Conservation (phyloP, 75 land plant species). For the Isoetes taiwanensis region DNA sequence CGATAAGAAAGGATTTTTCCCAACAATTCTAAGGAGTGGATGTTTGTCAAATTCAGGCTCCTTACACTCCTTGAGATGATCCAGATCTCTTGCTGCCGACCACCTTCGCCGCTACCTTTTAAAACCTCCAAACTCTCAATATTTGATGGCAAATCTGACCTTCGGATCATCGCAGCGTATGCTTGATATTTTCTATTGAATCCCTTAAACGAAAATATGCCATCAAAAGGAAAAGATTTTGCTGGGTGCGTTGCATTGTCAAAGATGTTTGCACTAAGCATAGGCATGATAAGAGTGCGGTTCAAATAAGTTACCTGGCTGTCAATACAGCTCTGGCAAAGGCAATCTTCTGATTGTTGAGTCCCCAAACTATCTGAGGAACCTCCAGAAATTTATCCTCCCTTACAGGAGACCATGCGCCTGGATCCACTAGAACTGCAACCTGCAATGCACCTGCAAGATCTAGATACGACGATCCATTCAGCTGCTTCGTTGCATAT, state of each 20-base stretch:
- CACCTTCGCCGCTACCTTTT: conserved; percentile 85
- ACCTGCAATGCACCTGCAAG: too few species aligned
- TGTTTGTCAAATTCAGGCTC: conserved; percentile 15
- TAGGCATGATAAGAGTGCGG: conserved; percentile 73
- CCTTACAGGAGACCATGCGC: too few species aligned
- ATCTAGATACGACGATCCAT: too few species aligned
- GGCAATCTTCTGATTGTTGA: conserved; percentile 98
- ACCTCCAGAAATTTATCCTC: conserved; percentile 52
- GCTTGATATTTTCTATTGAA: conserved; percentile 60
- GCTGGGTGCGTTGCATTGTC: conserved; percentile 51
- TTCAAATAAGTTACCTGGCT: conserved; percentile 80
- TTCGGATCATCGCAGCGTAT: conserved; percentile 41
- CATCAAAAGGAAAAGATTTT: conserved; percentile 53
- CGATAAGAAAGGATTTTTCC: conserved; percentile 90
- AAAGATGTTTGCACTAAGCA: conserved; percentile 62
- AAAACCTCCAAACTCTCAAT: conserved; percentile 21
- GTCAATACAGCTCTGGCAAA: conserved; percentile 78
- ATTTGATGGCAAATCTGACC: conserved; percentile 17
- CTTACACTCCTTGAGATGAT: conserved; percentile 39
- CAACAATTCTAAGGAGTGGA: conserved; percentile 39
- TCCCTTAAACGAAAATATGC: conserved; percentile 44
- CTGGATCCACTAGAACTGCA: too few species aligned
- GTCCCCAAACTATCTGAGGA: conserved; percentile 89
- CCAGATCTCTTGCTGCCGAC: conserved; percentile 56
- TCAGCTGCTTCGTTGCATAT: too few species aligned